Base-by-base conservation (phyloP, 129 eudicot species). In the Chrysanthemum seticuspe region DNA sequence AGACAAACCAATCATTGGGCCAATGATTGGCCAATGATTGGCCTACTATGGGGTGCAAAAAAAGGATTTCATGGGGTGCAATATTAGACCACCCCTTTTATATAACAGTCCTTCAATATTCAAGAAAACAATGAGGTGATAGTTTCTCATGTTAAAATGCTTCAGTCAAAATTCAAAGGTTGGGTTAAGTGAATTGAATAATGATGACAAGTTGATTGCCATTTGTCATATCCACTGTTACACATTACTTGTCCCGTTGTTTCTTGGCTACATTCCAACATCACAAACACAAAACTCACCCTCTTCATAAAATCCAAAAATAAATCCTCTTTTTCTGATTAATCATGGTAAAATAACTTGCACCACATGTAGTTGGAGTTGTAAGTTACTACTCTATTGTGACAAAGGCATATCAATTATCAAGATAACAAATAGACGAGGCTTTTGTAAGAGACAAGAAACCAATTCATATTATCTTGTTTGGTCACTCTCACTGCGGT, bases 201-300 rank as follows among this genome's bases (percentile, higher is more conserved):
- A 89, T 86, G 87, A 86, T 89, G 76, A 79, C 87, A 82, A 68
- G 54, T 71, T 84, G 89, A 86, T 86, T 78, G 82, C 87, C 80
- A 73, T 79, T 72, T 83, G 81, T 81, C 85, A 52, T 65, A 70
- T 67, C 65, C 68, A 60, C 27, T 73, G 55, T 58, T 67, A 9
- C 64, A 63, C 65, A 27, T 71, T 63, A 63, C 34, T 59, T 74
- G 64, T 72, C 65, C n/a, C 44, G 14, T 53, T 75, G 74, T 45
- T 66, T 69, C 74, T 62, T 50, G 65, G 80, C 86, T 71, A 67
- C 73, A 81, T 68, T 81, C 70, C 83, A 74, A 74, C 13, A 63
- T 27, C 60, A 78, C 55, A 57, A 2, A 44, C 29, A 14, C 58
- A 71, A 25, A 71, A 75, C 14, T 58, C 72, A 77, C 81, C 65